Conservation (phyloP, 306 rosid species). For the Acacia crassicarpa region DNA sequence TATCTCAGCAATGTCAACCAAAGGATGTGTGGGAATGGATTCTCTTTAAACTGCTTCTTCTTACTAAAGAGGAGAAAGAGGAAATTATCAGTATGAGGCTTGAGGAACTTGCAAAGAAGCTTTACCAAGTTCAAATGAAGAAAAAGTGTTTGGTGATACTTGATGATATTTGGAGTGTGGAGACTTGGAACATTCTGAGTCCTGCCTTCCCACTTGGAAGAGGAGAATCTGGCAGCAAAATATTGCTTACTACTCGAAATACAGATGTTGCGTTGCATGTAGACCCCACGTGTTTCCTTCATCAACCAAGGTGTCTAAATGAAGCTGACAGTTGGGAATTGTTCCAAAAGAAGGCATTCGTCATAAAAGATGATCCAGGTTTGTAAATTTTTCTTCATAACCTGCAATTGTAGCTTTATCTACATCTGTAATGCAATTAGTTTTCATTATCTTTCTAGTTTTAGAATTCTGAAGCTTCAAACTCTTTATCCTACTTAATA, state of each 20-base stretch:
- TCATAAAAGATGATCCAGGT: conserved; percentile 42
- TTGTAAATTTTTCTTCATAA: not conserved
- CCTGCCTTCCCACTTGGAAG: conserved; percentile 43
- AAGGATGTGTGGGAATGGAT: conserved; percentile 58
- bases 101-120: conserved; percentile 45
- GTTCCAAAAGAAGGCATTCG: conserved; percentile 50
- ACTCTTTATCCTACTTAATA: not conserved
- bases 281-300: conserved; percentile 40
- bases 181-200: conserved; percentile 41
- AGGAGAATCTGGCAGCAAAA: conserved; percentile 42
- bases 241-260: conserved; percentile 52
- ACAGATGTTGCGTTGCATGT: conserved; percentile 34
- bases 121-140: conserved; percentile 39
- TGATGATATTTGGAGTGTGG: conserved; percentile 59
- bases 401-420: not conserved
- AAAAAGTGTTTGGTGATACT: conserved; percentile 57
- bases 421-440: not conserved
- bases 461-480: not conserved
- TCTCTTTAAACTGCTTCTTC: conserved; percentile 36
- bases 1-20: conserved; percentile 58
- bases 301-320: conserved; percentile 37
- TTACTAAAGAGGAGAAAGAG: conserved; percentile 36
- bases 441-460: conserved; percentile 23
- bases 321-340: conserved; percentile 45
- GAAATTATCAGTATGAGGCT: conserved; percentile 32